Evolutionary conservation across 345 rosid species (phyloP).

Genomic region (Eucalyptus sp.): DNA sequence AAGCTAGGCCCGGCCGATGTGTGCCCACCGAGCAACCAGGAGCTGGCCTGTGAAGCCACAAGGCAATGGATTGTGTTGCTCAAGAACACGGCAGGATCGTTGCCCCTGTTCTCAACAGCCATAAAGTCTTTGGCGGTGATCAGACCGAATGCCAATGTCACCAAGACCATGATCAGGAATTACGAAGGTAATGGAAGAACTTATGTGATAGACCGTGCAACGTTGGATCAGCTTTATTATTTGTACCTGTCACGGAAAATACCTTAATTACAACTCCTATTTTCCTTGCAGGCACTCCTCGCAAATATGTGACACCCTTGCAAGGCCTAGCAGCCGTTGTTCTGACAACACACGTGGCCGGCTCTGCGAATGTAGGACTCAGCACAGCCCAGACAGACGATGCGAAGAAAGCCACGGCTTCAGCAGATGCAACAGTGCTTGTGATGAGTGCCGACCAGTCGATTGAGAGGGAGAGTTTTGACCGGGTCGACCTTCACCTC

Average conservation of each 20-base stretch:
- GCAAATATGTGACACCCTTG: slow-evolving; percentile 73
- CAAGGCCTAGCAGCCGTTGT: slow-evolving; percentile 54
- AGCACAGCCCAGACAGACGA: slow-evolving; percentile 38
- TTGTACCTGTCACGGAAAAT: background rate
- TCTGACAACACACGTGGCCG: slow-evolving; percentile 39
- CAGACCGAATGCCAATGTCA: slow-evolving; percentile 84
- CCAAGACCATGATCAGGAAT: slow-evolving; percentile 91
- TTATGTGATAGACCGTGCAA: background rate
- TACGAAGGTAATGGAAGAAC: slow-evolving; percentile 42
- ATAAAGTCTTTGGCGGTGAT: slow-evolving; percentile 67
- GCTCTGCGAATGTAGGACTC: slow-evolving; percentile 64
- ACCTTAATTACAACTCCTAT: background rate
- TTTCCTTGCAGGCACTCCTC: slow-evolving; percentile 50
- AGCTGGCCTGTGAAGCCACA: slow-evolving; percentile 75
- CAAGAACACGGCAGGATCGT: slow-evolving; percentile 40
- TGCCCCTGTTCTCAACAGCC: slow-evolving; percentile 51
- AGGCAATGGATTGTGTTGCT: slow-evolving; percentile 91
- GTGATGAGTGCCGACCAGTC: slow-evolving; percentile 74
- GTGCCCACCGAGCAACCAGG: slow-evolving; percentile 56
- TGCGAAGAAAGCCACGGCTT: slow-evolving; percentile 39
- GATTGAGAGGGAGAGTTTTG: slow-evolving; percentile 54
- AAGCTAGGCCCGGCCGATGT: slow-evolving; percentile 74
- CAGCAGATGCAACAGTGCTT: slow-evolving; percentile 69
- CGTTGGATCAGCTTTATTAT: background rate
- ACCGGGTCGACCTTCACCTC: slow-evolving; percentile 48